phyloP scores from a whole-genome alignment of 164 flowering plant species.

The Aristolochia contorta region DNA sequence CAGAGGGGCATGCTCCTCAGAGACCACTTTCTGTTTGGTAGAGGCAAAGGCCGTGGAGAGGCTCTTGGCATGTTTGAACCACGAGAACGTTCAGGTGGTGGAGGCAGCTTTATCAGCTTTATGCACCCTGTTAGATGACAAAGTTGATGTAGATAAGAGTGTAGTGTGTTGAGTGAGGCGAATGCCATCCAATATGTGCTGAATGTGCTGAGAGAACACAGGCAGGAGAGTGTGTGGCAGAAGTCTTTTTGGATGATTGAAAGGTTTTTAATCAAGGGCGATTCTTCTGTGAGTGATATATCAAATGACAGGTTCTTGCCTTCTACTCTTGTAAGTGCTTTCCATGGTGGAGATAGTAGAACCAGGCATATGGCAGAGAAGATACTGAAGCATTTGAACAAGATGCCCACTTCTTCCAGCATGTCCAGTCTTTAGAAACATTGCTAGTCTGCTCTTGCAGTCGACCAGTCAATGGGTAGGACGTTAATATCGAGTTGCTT shows the following conservation, averaged over 20 bases:
- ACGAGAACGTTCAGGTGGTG: conserved; percentile 55
- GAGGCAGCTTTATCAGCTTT: conserved; percentile 67
- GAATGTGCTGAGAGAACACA: conserved; percentile 48
- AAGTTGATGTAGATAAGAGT: conserved; percentile 54
- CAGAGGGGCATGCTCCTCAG: conserved; percentile 61
- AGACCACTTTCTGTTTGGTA: conserved; percentile 58
- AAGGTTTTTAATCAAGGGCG: conserved; percentile 46
- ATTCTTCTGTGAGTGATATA: conserved; percentile 34
- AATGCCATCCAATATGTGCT: conserved; percentile 38
- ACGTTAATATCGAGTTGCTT: too few species aligned
- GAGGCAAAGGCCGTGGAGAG: conserved; percentile 61
- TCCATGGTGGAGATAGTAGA: conserved; percentile 44
- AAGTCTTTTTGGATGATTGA: conserved; percentile 67
- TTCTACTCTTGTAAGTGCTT: conserved; percentile 48
- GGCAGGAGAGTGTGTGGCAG: conserved; percentile 41
- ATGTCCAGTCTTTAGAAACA: conserved; percentile 2
- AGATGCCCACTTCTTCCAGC: conserved; percentile 36
- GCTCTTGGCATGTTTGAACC: conserved; percentile 43
- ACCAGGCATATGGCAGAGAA: conserved; percentile 67
- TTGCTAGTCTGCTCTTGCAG: too few species aligned
- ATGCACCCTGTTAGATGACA: conserved; percentile 59
- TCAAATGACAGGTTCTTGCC: conserved; percentile 51
- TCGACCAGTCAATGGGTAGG: too few species aligned
- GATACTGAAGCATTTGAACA: conserved; percentile 48
- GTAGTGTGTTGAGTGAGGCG: conserved; percentile 34